A percentile compares a stretch with the other conserved stretches of the same genome.
Evolutionary conservation across 2,329 filamentous ascomycete species (phyloP).

Genomic region (Penicillium psychrosexuale): DNA sequence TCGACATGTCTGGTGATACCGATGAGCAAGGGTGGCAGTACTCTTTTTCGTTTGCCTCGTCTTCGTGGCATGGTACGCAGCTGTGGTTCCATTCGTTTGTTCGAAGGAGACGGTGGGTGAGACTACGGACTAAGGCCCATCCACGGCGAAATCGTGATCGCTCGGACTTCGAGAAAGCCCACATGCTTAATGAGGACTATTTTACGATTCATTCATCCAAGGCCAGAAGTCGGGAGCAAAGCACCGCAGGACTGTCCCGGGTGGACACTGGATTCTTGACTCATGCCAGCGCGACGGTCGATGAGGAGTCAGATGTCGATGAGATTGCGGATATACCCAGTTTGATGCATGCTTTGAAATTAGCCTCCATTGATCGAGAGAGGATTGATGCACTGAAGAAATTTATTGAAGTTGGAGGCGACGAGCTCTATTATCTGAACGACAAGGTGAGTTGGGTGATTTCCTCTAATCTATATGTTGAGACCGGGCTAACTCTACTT

Average conservation of each 20-base stretch:
- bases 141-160: conserved; percentile 27
- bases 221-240: conserved; percentile 43
- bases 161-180: conserved; percentile 46
- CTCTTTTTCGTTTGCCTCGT: conserved; percentile 78
- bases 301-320: conserved; percentile 46
- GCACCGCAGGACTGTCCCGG: conserved; percentile 33
- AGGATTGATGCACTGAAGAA: conserved; percentile 79
- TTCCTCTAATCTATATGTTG: not conserved
- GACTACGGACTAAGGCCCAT: conserved; percentile 65
- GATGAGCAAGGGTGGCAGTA: conserved; percentile 97
- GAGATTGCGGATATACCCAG: conserved; percentile 64
- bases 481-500: not conserved
- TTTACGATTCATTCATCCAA: conserved; percentile 68
- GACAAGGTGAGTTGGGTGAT: conserved; percentile 48
- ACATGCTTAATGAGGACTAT: conserved; percentile 72
- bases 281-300: conserved; percentile 42
- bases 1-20: conserved; percentile 73
- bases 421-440: conserved; percentile 72
- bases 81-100: conserved; percentile 96
- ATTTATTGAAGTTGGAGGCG: conserved; percentile 73
- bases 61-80: conserved; percentile 82
- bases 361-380: conserved; percentile 79
- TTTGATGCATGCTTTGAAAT: conserved; percentile 66
- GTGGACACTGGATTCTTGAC: conserved; percentile 30
- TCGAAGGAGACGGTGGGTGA: conserved; percentile 81